Evolutionary conservation across 129 eudicot genomes (phyloP).

Genomic region (Arctium lappa): DNA sequence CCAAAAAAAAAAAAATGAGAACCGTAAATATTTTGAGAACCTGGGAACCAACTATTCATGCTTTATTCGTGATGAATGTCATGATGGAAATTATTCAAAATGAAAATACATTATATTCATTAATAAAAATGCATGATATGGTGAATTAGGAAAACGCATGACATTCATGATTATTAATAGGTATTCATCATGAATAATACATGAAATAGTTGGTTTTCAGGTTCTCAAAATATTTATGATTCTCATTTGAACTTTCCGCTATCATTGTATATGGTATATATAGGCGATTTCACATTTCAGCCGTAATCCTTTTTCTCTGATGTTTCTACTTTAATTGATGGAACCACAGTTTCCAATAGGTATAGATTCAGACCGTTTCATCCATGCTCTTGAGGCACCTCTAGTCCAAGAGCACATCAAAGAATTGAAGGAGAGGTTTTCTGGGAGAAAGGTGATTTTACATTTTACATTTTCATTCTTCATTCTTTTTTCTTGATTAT

Average conservation of each 20-base stretch:
- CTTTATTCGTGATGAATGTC: background rate
- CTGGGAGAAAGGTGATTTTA: constrained; percentile 73
- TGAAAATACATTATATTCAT: background rate
- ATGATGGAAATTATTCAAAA: background rate
- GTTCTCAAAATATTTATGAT: background rate
- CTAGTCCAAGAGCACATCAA: constrained; percentile 61
- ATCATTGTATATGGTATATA: background rate
- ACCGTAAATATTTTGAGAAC: background rate
- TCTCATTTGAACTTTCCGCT: background rate
- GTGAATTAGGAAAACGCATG: background rate
- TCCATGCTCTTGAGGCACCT: constrained; percentile 63
- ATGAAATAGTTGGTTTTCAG: background rate
- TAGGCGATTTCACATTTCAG: background rate
- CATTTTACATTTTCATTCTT: background rate
- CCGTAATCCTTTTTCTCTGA: constrained; percentile 10
- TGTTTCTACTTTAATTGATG: constrained; percentile 14
- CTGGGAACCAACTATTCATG: background rate
- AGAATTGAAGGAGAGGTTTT: constrained; percentile 77
- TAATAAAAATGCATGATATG: too few relatives aligned
- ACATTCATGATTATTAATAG: background rate
- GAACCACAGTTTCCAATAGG: constrained; percentile 87
- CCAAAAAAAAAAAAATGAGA: background rate
- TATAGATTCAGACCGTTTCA: constrained; percentile 86
- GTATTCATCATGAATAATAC: background rate
- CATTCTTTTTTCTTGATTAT: background rate